These are phyloP conservation scores for Wickerhamiella sorbophila DNA, from an alignment of 805 yeast genomes.

Conservation along the genomic window DNA sequence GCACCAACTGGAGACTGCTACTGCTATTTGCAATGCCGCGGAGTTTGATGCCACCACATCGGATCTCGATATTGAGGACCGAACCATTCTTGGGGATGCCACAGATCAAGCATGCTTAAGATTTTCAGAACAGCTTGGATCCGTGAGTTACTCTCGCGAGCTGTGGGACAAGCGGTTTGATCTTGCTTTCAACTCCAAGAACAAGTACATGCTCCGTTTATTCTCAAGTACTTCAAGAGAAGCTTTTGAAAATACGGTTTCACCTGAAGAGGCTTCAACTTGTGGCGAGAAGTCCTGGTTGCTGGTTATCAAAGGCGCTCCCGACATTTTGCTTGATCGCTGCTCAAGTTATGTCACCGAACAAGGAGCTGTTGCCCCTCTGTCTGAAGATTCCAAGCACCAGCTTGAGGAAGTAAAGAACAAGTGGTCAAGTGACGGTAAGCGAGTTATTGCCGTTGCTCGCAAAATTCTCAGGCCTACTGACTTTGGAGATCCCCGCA, in stretches of 20 bases:
- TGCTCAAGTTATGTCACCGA: conserved; percentile 44
- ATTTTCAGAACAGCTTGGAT: conserved; percentile 22
- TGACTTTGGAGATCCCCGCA: neutral
- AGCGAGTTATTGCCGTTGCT: conserved; percentile 5
- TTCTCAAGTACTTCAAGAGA: neutral
- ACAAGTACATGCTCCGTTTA: conserved; percentile 24
- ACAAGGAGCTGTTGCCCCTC: conserved; percentile 29
- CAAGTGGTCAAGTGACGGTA: conserved; percentile 2
- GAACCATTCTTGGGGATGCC: conserved; percentile 31
- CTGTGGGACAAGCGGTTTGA: conserved; percentile 18
- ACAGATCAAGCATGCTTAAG: conserved; percentile 33
- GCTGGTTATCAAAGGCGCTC: conserved; percentile 69
- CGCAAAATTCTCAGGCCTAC: neutral
- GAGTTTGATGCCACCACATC: conserved; percentile 10
- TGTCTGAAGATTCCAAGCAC: conserved; percentile 35
- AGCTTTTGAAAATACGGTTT: neutral
- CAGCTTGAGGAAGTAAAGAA: neutral
- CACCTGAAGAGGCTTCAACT: neutral
- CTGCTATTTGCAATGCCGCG: conserved; percentile 16
- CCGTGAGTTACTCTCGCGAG: neutral
- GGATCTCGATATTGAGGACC: conserved; percentile 7
- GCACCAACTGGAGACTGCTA: conserved; percentile 8
- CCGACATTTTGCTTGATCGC: conserved; percentile 49
- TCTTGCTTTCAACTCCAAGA: conserved; percentile 33
- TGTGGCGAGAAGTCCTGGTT: conserved; percentile 29